A percentile compares a stretch with the other conserved stretches of the same genome.
Evolutionary conservation across 129 eudicot genomes (phyloP).

Genomic region (Pulicaria dysenterica): DNA sequence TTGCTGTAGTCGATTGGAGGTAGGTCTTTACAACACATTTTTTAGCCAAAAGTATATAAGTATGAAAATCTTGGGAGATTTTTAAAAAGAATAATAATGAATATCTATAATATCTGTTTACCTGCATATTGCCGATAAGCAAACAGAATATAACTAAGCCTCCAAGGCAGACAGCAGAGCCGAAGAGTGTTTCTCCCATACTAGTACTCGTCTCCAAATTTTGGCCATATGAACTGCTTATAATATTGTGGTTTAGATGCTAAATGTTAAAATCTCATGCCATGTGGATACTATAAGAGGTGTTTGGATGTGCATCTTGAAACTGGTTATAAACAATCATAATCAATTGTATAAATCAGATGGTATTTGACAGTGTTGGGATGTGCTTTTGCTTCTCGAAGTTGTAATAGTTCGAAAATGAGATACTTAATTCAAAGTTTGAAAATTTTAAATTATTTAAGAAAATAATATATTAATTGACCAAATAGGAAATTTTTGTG

Average conservation of each 20-base stretch:
- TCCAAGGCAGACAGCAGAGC: conserved; percentile 60
- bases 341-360: neutral
- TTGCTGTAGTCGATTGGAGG: conserved; percentile 63
- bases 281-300: neutral
- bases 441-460: neutral
- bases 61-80: neutral
- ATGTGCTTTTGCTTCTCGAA: too few relatives aligned
- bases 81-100: neutral
- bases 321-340: neutral
- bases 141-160: conserved; percentile 74
- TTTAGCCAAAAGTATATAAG: neutral
- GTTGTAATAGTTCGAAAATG: neutral
- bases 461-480: neutral
- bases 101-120: conserved; percentile 2
- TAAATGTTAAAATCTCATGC: neutral
- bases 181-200: conserved; percentile 62
- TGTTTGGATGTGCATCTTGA: neutral
- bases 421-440: neutral
- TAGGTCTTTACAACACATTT: conserved; percentile 46
- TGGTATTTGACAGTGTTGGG: neutral
- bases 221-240: conserved; percentile 84
- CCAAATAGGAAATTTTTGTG: neutral
- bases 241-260: conserved; percentile 5
- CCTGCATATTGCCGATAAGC: conserved; percentile 95
- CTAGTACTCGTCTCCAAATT: conserved; percentile 55